Percentiles rank a stretch among this genome's conserved stretches.
phyloP scores from a whole-genome alignment of 129 eudicot genomes.

The Logfia minima region DNA sequence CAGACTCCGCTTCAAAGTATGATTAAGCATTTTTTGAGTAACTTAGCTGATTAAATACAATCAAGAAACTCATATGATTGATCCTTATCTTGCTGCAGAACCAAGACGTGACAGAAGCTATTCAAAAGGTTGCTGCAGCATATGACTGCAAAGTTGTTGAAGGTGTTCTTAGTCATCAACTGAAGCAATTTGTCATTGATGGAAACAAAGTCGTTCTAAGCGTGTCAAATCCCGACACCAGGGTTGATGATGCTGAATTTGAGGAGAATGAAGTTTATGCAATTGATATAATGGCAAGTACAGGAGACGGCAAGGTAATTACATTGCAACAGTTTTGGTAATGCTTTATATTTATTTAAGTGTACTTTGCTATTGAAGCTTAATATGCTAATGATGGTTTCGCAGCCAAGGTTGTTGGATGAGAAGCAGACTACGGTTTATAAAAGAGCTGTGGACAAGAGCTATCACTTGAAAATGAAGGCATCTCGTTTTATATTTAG shows the following conservation, averaged over 20 bases:
- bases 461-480: constrained; percentile 89
- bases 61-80: background rate
- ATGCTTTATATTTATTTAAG: background rate
- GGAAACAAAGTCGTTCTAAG: constrained; percentile 86
- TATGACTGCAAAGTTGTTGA: constrained; percentile 88
- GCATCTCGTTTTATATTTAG: constrained; percentile 89
- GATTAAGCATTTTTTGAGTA: background rate
- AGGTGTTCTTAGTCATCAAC: constrained; percentile 89
- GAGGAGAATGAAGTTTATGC: constrained; percentile 91
- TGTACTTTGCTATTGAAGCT: background rate
- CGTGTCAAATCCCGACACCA: constrained; percentile 64
- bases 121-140: constrained; percentile 88
- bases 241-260: constrained; percentile 93
- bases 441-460: constrained; percentile 90
- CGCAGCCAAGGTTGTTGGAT: constrained; percentile 87
- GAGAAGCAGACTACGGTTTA: constrained; percentile 92
- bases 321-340: background rate
- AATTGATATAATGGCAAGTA: constrained; percentile 75
- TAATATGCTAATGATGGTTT: constrained; percentile 8
- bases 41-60: background rate
- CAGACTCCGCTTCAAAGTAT: background rate
- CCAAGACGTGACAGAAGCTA: constrained; percentile 81
- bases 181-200: constrained; percentile 82
- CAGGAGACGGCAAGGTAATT: constrained; percentile 84
- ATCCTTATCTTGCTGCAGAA: constrained; percentile 37